Conservation (phyloP, 176 grass and related monocot genomes). For the Triticum dicoccoides region DNA sequence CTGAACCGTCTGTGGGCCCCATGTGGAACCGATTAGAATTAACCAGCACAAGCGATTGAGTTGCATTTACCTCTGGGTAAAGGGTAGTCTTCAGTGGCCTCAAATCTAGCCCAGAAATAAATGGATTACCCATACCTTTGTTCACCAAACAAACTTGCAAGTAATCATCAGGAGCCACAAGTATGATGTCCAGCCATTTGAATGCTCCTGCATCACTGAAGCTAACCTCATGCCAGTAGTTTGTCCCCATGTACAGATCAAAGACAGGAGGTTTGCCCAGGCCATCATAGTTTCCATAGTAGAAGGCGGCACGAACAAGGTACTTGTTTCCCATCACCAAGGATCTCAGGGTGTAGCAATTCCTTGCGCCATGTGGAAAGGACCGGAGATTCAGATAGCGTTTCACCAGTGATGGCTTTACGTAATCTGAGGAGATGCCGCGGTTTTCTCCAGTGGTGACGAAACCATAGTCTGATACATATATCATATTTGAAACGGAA, state of each 20-base stretch:
- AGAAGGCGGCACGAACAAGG: constrained; percentile 43
- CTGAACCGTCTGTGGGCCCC: constrained; percentile 19
- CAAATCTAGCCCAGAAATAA: constrained; percentile 51
- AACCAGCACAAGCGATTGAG: constrained; percentile 23
- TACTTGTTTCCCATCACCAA: constrained; percentile 45
- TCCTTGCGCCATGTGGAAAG: constrained; percentile 36
- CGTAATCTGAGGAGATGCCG: constrained; percentile 34
- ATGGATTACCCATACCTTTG: constrained; percentile 40
- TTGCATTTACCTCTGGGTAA: constrained; percentile 41
- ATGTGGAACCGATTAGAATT: constrained; percentile 27
- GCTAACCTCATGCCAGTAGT: constrained; percentile 32
- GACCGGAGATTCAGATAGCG: constrained; percentile 15
- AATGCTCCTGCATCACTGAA: not conserved
- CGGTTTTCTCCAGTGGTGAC: constrained; percentile 44
- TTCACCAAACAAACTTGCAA: constrained; percentile 56
- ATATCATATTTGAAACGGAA: constrained; percentile 17
- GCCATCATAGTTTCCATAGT: constrained; percentile 58
- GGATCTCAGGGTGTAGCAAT: constrained; percentile 61
- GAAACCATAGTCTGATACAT: constrained; percentile 55
- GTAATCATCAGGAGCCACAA: constrained; percentile 34
- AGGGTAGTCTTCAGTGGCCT: constrained; percentile 33
- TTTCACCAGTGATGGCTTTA: not conserved
- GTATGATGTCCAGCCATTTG: constrained; percentile 43
- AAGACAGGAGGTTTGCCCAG: constrained; percentile 39
- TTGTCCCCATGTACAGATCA: constrained; percentile 53